Conservation (phyloP, 805 yeast species). For the Candida vartiovaarae region DNA sequence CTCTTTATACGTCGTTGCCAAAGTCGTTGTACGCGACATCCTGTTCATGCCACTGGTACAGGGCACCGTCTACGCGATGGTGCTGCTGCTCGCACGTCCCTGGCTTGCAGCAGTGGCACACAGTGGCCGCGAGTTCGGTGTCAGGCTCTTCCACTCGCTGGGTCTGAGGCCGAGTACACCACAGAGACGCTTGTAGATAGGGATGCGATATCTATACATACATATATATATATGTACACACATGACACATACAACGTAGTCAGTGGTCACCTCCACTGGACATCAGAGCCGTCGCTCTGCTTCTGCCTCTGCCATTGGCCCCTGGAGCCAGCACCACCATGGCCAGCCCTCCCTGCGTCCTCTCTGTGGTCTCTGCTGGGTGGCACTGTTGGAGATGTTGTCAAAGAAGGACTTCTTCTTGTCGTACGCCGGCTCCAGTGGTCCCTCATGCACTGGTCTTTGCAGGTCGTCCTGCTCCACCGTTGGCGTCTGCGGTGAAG, state of each 20-base stretch:
- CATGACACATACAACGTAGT: too few species aligned
- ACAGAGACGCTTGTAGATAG: too few species aligned
- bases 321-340: too few species aligned
- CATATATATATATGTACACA: too few species aligned
- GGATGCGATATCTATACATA: too few species aligned
- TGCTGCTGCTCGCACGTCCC: conserved; percentile 33
- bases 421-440: conserved; percentile 46
- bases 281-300: too few species aligned
- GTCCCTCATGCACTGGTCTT: conserved; percentile 9
- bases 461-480: not conserved
- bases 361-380: conserved; percentile 30
- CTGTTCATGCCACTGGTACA: conserved; percentile 47
- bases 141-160: conserved; percentile 8
- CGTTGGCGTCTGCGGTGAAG: conserved; percentile 29
- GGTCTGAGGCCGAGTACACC: conserved; percentile 3
- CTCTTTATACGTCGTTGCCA: conserved; percentile 36
- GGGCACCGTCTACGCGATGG: conserved; percentile 40
- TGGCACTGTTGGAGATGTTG: conserved; percentile 64
- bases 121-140: conserved; percentile 23
- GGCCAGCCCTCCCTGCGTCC: conserved; percentile 8
- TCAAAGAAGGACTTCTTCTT: conserved; percentile 87
- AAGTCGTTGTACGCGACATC: conserved; percentile 45
- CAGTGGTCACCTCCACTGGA: too few species aligned
- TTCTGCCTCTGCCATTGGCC: too few species aligned
- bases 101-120: conserved; percentile 21